A percentile compares a stretch with the other conserved stretches of the same genome.
Conservation (phyloP, 2,329 filamentous ascomycete species). For the Botryotinia narcissicola region DNA sequence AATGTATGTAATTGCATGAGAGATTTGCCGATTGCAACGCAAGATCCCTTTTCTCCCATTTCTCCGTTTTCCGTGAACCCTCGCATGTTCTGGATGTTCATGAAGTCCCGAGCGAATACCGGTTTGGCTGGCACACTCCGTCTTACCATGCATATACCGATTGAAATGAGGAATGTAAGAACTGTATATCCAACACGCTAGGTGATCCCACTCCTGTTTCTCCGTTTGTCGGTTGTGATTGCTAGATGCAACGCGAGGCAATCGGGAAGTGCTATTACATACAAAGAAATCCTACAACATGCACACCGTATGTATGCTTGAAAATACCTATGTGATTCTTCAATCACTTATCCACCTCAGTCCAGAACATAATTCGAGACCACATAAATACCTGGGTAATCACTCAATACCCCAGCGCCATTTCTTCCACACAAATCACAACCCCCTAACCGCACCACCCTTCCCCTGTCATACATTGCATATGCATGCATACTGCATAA, state of each 20-base stretch:
- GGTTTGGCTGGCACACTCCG: conserved; percentile 3
- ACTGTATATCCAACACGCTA: neutral
- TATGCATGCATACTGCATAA: conserved; percentile 8
- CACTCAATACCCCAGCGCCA: neutral
- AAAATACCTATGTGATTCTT: neutral
- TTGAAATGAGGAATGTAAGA: neutral
- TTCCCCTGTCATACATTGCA: conserved; percentile 9
- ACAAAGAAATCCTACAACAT: neutral
- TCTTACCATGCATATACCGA: neutral
- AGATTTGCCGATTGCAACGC: conserved; percentile 12
- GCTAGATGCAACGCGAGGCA: neutral
- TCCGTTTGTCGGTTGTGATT: neutral
- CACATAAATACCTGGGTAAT: conserved; percentile 4
- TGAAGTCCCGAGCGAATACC: conserved; percentile 8
- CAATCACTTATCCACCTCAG: conserved; percentile 2
- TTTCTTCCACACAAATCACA: neutral
- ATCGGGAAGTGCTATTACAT: neutral
- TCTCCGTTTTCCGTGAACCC: conserved; percentile 5
- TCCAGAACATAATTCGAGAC: neutral
- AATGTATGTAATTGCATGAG: conserved; percentile 18
- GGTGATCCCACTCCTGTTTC: neutral
- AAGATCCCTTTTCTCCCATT: neutral
- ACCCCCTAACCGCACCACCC: neutral
- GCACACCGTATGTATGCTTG: neutral
- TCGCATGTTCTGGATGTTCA: neutral